Evolutionary conservation across 2,329 filamentous ascomycete genomes (phyloP).

Genomic region (Exophiala mesophila): DNA sequence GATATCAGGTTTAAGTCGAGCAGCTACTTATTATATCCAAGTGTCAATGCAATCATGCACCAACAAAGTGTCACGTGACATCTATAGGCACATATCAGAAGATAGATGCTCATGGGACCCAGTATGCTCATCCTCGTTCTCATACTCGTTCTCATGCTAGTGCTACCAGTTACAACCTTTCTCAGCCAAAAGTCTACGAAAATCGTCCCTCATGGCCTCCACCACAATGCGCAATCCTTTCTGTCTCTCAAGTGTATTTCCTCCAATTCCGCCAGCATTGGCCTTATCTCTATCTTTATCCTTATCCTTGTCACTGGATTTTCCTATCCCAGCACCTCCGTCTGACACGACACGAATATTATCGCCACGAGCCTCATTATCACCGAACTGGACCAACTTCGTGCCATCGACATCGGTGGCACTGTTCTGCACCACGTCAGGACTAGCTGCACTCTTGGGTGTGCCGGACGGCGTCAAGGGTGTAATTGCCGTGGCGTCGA

Average conservation of each 20-base stretch:
- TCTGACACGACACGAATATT: conserved; percentile 25
- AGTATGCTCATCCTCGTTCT: background rate
- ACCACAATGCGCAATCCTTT: conserved; percentile 40
- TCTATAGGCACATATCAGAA: too few species aligned
- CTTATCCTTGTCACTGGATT: conserved; percentile 1
- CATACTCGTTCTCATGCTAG: background rate
- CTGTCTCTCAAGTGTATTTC: conserved; percentile 14
- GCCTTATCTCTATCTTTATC: background rate
- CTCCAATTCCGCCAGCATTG: conserved; percentile 1
- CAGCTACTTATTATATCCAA: too few species aligned
- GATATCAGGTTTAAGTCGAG: too few species aligned
- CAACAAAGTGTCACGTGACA: too few species aligned
- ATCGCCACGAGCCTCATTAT: conserved; percentile 29
- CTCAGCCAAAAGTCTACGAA: conserved; percentile 34
- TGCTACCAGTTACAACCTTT: conserved; percentile 22
- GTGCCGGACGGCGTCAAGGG: conserved; percentile 51
- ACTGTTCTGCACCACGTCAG: conserved; percentile 30
- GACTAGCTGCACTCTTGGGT: conserved; percentile 51
- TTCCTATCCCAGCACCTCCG: background rate
- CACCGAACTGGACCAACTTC: conserved; percentile 38
- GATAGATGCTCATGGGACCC: too few species aligned
- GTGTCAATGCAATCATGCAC: too few species aligned
- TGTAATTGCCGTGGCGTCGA: conserved; percentile 66
- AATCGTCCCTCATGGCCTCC: conserved; percentile 37
- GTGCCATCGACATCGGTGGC: conserved; percentile 30